Base-by-base conservation (phyloP, 192 early-diverging fungal species). In the Gaertneriomyces semiglobifer region DNA sequence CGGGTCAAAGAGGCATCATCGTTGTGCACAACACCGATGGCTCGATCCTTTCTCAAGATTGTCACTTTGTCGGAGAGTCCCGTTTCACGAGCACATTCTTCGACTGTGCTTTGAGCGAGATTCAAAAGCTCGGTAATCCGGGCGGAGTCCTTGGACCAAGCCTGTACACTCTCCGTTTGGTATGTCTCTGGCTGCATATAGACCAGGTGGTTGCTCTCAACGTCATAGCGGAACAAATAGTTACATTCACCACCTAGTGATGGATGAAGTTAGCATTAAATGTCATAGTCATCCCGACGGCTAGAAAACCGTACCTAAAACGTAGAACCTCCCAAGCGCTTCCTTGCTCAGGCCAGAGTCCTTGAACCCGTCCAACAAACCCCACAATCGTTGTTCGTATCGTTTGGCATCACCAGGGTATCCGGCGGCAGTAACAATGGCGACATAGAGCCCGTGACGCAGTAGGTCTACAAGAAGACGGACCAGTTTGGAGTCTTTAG, bases 391-490 rank as follows among this genome's bases (percentile, higher is more conserved):
- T 43, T 78, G 68, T 74, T 94, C 91, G 80, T 96, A 96, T 43
- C 84, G 75, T 39, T 58, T 45, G 0, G 88, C 83, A 66, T 91
- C 81, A 9, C 77, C 78, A 7, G 85, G 82, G 75, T 96, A 96
- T 4, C 92, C 93, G 1, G 93, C 93, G 12, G 93, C 93, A 7
- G 93, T 96, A 9, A 96, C 93, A 46, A 96, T 88, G 46, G 91
- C 92, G 4, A 96, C 90, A 46, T 76, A 65, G 16, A 93, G 75
- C 45, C 78, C 77, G 41, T 78, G 82, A 11, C 74, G 65, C 48
- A 96, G 84, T 68, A 96, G 71, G 0, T 63, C 52, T n/a, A 92
- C 77, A 54, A 96, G 74, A 33, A 90, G 81, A 8, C 62, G 62
- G 4, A 89, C 86, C 33, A 96, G 77, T 5, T 69, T 68, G 8